Conservation (phyloP, 352 stramenopile genomes). For the Phytophthora syringae region DNA sequence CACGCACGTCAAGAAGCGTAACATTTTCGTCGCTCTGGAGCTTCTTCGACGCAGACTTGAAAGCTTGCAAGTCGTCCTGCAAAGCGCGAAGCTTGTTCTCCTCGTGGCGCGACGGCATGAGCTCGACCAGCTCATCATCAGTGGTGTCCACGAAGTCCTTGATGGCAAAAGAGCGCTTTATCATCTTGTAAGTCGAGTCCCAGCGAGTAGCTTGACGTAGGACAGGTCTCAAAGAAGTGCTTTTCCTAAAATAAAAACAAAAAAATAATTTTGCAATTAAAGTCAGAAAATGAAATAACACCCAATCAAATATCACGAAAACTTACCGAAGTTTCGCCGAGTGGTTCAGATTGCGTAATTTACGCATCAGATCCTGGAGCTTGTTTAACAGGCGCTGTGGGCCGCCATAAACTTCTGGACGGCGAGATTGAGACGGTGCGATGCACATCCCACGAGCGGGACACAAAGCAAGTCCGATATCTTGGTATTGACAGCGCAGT, state of each 20-base stretch:
- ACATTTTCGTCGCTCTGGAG: constrained; percentile 8
- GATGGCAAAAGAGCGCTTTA: constrained; percentile 6
- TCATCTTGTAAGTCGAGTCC: constrained; percentile 11
- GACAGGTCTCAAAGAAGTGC: neutral
- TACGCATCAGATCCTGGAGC: constrained; percentile 1
- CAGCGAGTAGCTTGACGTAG: neutral
- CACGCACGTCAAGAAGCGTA: neutral
- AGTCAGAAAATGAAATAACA: too few species aligned
- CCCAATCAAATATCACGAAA: neutral
- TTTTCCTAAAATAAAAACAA: neutral
- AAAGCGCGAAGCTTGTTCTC: constrained; percentile 1
- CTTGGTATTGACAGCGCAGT: constrained; percentile 5
- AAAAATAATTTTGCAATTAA: neutral
- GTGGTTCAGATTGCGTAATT: constrained; percentile 2
- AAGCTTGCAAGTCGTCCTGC: neutral
- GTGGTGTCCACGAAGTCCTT: constrained; percentile 1
- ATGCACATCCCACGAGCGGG: neutral
- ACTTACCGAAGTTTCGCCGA: constrained; percentile 1
- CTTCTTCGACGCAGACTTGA: constrained; percentile 3
- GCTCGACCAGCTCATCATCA: constrained; percentile 2
- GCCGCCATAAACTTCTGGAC: neutral
- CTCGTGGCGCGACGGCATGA: constrained; percentile 1
- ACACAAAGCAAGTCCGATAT: neutral
- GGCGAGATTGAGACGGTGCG: constrained; percentile 3
- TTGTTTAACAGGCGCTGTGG: neutral